Conservation (phyloP, 768 basidiomycete genomes). For the Podaxis pistillaris region DNA sequence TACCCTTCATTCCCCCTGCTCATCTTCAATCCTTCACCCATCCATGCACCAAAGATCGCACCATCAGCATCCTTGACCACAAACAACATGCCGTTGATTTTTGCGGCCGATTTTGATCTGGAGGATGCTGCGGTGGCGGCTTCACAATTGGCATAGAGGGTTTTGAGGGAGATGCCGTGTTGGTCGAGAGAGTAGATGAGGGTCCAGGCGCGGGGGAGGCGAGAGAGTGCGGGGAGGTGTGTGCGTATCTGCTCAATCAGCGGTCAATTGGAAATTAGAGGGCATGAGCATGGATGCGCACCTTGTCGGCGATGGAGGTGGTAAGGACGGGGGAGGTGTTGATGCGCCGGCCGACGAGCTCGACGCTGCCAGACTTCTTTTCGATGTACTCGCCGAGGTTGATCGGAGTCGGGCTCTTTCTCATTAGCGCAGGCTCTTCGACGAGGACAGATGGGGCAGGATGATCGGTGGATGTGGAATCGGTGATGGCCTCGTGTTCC, state of each 20-base stretch:
- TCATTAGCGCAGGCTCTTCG: constrained; percentile 5
- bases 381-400: constrained; percentile 45
- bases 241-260: constrained; percentile 55
- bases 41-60: constrained; percentile 77
- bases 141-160: constrained; percentile 73
- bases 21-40: constrained; percentile 67
- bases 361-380: constrained; percentile 47
- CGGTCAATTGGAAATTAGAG: neutral
- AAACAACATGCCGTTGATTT: constrained; percentile 45
- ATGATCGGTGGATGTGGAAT: neutral
- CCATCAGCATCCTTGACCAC: constrained; percentile 61
- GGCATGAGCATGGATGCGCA: constrained; percentile 30
- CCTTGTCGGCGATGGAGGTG: constrained; percentile 55
- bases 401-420: constrained; percentile 18
- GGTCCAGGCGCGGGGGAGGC: constrained; percentile 70
- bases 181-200: constrained; percentile 91
- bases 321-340: constrained; percentile 53
- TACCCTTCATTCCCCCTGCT: constrained; percentile 66
- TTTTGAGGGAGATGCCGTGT: constrained; percentile 89
- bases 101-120: constrained; percentile 9
- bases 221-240: constrained; percentile 69
- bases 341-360: constrained; percentile 54
- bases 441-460: neutral
- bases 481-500: constrained; percentile 32
- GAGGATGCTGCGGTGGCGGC: constrained; percentile 32